phyloP scores from a whole-genome alignment of 176 grass and related monocot genomes.

The Aechmea fasciata region DNA sequence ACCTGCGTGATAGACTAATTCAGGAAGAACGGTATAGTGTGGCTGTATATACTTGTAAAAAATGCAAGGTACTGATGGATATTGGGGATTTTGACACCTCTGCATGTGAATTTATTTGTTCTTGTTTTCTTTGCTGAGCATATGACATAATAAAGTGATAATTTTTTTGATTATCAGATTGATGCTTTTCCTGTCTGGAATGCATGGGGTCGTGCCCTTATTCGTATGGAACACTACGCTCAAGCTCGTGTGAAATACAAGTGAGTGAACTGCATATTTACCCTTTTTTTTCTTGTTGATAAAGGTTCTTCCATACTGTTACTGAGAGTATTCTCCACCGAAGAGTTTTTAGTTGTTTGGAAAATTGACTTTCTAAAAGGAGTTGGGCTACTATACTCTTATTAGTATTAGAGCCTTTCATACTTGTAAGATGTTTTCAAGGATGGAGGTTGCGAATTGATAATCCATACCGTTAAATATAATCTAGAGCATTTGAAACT shows the following conservation, averaged over 20 bases:
- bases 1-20: conserved; percentile 67
- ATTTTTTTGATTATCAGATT: conserved; percentile 47
- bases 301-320: neutral
- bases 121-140: conserved; percentile 8
- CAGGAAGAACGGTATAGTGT: conserved; percentile 80
- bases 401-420: no score
- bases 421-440: no score
- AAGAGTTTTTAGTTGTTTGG: no score
- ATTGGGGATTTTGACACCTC: neutral
- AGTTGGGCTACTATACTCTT: no score
- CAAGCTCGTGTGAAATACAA: conserved; percentile 99
- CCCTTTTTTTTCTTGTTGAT: neutral
- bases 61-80: conserved; percentile 75
- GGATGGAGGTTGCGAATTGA: no score
- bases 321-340: neutral
- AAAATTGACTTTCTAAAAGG: no score
- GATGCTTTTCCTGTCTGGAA: conserved; percentile 85
- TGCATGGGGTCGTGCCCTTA: conserved; percentile 95
- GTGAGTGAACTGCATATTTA: conserved; percentile 30
- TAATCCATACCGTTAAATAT: no score
- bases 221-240: conserved; percentile 90
- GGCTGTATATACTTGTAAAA: conserved; percentile 98
- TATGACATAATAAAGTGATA: conserved; percentile 14
- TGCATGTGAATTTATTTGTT: conserved; percentile 16
- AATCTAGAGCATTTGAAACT: no score